Conservation (phyloP, 2,329 filamentous ascomycete genomes). For the Fonsecaea multimorphosa region DNA sequence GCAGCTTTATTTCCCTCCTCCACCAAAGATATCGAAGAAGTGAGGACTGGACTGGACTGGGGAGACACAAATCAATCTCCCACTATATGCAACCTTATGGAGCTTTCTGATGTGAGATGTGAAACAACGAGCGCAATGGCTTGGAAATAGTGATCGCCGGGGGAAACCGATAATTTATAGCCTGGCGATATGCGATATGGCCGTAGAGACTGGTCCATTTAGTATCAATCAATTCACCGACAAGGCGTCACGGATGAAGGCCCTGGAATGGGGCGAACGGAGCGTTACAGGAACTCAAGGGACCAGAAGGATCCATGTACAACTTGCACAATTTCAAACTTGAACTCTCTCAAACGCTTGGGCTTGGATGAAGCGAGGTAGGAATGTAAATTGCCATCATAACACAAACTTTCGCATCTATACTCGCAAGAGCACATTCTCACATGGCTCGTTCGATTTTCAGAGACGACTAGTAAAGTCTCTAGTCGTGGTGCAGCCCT, state of each 20-base stretch:
- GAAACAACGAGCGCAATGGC: not conserved
- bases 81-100: not conserved
- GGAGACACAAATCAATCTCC: not conserved
- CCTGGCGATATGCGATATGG: not conserved
- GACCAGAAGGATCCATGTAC: not conserved
- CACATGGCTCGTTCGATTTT: too few relatives aligned
- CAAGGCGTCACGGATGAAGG: not conserved
- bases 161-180: not conserved
- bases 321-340: not conserved
- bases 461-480: not conserved
- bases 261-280: not conserved
- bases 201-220: not conserved
- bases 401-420: too few relatives aligned
- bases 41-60: conserved; percentile 2
- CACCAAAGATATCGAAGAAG: conserved; percentile 34
- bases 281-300: not conserved
- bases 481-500: not conserved
- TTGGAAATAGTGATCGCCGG: not conserved
- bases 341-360: not conserved
- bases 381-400: too few relatives aligned
- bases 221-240: not conserved
- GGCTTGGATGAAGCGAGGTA: too few relatives aligned
- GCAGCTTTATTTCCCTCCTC: conserved; percentile 35
- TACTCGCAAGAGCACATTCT: too few relatives aligned
- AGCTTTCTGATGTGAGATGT: not conserved